phyloP scores from a whole-genome alignment of 345 rosid genomes.

The Gossypium anomalum region DNA sequence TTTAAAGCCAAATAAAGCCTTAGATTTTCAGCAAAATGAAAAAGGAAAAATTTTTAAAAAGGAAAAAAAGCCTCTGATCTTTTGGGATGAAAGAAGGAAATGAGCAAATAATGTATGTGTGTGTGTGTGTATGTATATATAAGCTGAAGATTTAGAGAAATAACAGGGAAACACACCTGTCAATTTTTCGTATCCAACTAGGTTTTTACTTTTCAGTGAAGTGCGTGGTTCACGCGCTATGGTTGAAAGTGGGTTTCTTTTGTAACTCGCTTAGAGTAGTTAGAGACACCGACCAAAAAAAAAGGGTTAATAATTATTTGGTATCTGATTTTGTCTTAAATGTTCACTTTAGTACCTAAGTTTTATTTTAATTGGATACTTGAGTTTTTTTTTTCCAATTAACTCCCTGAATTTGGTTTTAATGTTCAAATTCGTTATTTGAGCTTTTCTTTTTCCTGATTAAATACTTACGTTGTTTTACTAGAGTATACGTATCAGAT shows the following conservation, averaged over 20 bases:
- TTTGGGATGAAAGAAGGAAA: not conserved
- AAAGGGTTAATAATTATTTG: too few species aligned
- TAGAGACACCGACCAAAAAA: not conserved
- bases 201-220: not conserved
- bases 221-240: not conserved
- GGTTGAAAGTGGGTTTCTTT: not conserved
- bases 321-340: too few species aligned
- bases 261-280: too few species aligned
- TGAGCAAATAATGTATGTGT: not conserved
- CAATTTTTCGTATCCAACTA: not conserved
- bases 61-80: not conserved
- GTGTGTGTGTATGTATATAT: not conserved
- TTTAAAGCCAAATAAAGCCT: not conserved
- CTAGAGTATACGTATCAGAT: too few species aligned
- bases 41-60: not conserved
- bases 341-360: too few species aligned
- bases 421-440: too few species aligned
- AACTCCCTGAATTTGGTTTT: too few species aligned
- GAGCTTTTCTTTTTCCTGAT: too few species aligned
- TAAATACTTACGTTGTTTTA: too few species aligned
- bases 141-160: not conserved
- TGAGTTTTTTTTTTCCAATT: too few species aligned
- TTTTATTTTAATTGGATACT: too few species aligned
- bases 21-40: not conserved
- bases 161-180: conserved; percentile 6